phyloP scores from a whole-genome alignment of 148 eudicot genomes.

The Diospyros kaki region DNA sequence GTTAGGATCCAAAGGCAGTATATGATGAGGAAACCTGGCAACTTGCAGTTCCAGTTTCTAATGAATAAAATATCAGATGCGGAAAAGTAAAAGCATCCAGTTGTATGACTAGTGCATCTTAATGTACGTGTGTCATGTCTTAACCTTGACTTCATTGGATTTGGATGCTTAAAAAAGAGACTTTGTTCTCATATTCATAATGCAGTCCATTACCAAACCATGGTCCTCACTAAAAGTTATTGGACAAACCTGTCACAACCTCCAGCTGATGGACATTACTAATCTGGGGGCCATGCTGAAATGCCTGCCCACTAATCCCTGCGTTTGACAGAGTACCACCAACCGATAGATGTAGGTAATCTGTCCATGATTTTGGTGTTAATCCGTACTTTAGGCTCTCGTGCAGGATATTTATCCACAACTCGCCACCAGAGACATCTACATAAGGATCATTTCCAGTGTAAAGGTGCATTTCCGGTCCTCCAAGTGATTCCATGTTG shows the following conservation, averaged over 20 bases:
- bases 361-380: constrained; percentile 94
- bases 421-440: constrained; percentile 75
- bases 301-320: constrained; percentile 88
- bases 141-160: not conserved
- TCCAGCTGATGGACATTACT: constrained; percentile 75
- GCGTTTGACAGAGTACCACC: constrained; percentile 95
- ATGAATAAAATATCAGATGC: constrained; percentile 1
- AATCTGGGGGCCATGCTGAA: constrained; percentile 84
- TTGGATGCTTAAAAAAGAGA: not conserved
- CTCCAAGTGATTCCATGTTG: constrained; percentile 49
- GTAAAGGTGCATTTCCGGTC: constrained; percentile 33
- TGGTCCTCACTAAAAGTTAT: not conserved
- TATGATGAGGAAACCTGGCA: constrained; percentile 11
- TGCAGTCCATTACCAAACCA: not conserved
- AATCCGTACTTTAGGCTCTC: constrained; percentile 57
- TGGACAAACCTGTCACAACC: constrained; percentile 77
- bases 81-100: constrained; percentile 6
- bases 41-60: not conserved
- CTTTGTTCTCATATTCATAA: not conserved
- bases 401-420: constrained; percentile 72
- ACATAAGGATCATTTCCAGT: constrained; percentile 37
- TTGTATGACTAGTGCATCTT: not conserved
- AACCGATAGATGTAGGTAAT: constrained; percentile 73
- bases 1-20: constrained; percentile 5
- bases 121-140: not conserved